Percentiles rank a stretch among this genome's conserved stretches.
Evolutionary conservation across 176 grass and related monocot species (phyloP).

Genomic region (Aechmea fasciata): DNA sequence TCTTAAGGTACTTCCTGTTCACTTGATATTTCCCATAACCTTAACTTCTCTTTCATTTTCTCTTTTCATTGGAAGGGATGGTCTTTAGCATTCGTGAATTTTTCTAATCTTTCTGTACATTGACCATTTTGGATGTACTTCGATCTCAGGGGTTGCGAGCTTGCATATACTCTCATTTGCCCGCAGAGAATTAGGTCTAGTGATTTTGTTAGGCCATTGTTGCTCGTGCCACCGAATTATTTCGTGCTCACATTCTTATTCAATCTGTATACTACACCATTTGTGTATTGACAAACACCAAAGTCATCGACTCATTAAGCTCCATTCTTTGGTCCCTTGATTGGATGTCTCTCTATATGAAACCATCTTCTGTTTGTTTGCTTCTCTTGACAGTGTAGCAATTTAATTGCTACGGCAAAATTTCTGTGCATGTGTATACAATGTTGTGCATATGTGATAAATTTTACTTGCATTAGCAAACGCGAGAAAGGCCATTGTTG

Average conservation of each 20-base stretch:
- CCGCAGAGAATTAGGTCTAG: not conserved
- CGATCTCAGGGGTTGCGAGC: not conserved
- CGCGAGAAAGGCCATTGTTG: no score
- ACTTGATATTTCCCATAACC: not conserved
- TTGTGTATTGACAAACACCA: not conserved
- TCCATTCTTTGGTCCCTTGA: not conserved
- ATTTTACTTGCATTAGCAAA: no score
- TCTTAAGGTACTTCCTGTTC: constrained; percentile 58
- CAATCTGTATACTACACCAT: not conserved
- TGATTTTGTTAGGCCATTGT: not conserved
- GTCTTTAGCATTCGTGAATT: not conserved
- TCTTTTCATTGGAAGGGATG: not conserved
- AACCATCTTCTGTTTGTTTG: no score
- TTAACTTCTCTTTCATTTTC: not conserved
- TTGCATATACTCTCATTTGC: not conserved
- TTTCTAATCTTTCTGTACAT: not conserved
- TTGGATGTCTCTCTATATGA: not conserved
- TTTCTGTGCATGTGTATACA: no score
- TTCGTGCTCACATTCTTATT: not conserved
- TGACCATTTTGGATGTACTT: not conserved
- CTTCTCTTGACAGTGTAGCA: no score
- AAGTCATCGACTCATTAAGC: not conserved
- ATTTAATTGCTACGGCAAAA: no score
- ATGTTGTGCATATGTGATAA: no score
- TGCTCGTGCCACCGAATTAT: not conserved